These are phyloP conservation scores for Endoconidiophora laricicola DNA, from an alignment of 2,329 filamentous ascomycete species.

Conservation along the genomic window DNA sequence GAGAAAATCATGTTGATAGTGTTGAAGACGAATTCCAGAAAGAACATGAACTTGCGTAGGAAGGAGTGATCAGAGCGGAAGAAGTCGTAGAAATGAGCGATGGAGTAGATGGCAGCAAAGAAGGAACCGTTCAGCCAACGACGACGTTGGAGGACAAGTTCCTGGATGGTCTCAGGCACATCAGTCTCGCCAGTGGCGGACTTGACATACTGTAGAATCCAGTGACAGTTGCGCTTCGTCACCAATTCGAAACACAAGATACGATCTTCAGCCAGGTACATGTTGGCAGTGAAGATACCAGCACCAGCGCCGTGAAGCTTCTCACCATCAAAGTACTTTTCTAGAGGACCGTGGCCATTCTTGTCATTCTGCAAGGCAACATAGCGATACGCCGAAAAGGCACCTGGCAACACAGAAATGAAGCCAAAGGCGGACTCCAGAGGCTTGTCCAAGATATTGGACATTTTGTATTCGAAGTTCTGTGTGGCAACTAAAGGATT, in stretches of 20 bases:
- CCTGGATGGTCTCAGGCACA: slow-evolving; percentile 83
- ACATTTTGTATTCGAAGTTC: slow-evolving; percentile 99
- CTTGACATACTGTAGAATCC: slow-evolving; percentile 97
- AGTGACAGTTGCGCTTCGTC: slow-evolving; percentile 90
- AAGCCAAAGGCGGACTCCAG: slow-evolving; percentile 95
- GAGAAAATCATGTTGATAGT: slow-evolving; percentile 95
- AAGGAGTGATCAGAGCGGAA: slow-evolving; percentile 84
- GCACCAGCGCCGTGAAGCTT: slow-evolving; percentile 86
- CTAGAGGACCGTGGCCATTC: slow-evolving; percentile 75
- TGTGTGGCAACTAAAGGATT: slow-evolving; percentile 92
- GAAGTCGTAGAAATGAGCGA: slow-evolving; percentile 91
- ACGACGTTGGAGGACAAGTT: slow-evolving; percentile 87
- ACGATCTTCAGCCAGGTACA: slow-evolving; percentile 81
- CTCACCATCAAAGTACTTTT: slow-evolving; percentile 95
- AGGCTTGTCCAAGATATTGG: slow-evolving; percentile 96
- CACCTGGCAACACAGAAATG: slow-evolving; percentile 89
- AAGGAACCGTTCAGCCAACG: slow-evolving; percentile 97
- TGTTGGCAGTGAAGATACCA: slow-evolving; percentile 94
- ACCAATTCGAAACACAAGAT: slow-evolving; percentile 92
- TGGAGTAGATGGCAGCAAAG: slow-evolving; percentile 90
- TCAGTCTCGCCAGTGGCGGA: slow-evolving; percentile 93
- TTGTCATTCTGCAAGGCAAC: slow-evolving; percentile 93
- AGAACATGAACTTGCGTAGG: slow-evolving; percentile 73
- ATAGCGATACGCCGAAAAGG: slow-evolving; percentile 95
- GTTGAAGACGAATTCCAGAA: slow-evolving; percentile 88